Conservation (phyloP, 2,329 filamentous ascomycete species). For the Xylariaceae sp. region DNA sequence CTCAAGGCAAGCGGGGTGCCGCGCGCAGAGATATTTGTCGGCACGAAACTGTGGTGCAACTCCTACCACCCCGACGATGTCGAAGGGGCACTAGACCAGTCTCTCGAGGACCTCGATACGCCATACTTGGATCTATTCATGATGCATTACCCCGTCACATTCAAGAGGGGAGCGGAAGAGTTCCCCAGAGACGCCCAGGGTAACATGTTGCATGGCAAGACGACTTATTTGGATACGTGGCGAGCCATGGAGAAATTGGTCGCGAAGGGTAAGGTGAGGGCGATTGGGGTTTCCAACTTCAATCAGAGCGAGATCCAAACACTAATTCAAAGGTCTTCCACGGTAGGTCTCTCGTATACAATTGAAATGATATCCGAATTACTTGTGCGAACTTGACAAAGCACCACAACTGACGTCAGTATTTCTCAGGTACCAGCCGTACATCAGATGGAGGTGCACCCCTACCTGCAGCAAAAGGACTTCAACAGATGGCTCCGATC, state of each 20-base stretch:
- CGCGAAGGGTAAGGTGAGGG: constrained; percentile 21
- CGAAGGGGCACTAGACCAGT: constrained; percentile 4
- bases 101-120: constrained; percentile 3
- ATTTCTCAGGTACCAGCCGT: constrained; percentile 15
- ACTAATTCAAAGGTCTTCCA: constrained; percentile 31
- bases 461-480: constrained; percentile 17
- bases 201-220: constrained; percentile 17
- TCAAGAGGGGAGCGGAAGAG: constrained; percentile 11
- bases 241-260: constrained; percentile 26
- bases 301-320: constrained; percentile 42
- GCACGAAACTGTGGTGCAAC: constrained; percentile 7
- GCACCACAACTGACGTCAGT: neutral
- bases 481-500: constrained; percentile 20
- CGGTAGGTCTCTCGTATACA: constrained; percentile 10
- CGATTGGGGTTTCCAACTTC: constrained; percentile 43
- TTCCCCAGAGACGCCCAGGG: constrained; percentile 15
- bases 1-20: constrained; percentile 2
- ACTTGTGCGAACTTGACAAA: no score
- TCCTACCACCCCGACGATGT: constrained; percentile 6
- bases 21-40: constrained; percentile 6
- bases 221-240: constrained; percentile 25
- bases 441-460: constrained; percentile 18
- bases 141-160: constrained; percentile 9
- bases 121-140: constrained; percentile 6
- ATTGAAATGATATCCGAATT: no score